Evolutionary conservation across 2,329 filamentous ascomycete genomes (phyloP).

Genomic region (Paraphoma chrysanthemicola): DNA sequence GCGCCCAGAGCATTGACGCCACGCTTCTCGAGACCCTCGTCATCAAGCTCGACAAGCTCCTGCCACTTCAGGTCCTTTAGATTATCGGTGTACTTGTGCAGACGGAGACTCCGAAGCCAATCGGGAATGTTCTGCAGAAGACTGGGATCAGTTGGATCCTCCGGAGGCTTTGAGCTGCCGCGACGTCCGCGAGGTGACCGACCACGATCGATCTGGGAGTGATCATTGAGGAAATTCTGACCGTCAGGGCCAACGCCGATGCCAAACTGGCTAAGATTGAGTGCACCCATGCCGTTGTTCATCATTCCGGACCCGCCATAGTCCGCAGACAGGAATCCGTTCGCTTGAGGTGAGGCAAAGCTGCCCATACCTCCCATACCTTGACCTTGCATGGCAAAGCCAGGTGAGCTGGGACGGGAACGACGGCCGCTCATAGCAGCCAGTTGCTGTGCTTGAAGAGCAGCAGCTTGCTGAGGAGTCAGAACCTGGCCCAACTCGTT

Average conservation of each 20-base stretch:
- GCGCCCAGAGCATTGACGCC: constrained; percentile 96
- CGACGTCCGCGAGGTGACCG: constrained; percentile 90
- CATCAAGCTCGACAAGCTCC: constrained; percentile 88
- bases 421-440: constrained; percentile 80
- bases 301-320: constrained; percentile 76
- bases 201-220: constrained; percentile 78
- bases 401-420: constrained; percentile 89
- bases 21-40: constrained; percentile 88
- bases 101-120: constrained; percentile 90
- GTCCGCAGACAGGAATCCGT: constrained; percentile 91
- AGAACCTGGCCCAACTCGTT: constrained; percentile 91
- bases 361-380: constrained; percentile 66
- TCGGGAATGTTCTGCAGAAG: constrained; percentile 93
- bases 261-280: constrained; percentile 77
- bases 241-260: constrained; percentile 52
- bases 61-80: constrained; percentile 97
- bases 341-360: constrained; percentile 90
- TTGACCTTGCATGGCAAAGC: constrained; percentile 74
- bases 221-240: constrained; percentile 89
- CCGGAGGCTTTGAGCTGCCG: constrained; percentile 95
- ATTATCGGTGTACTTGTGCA: constrained; percentile 99
- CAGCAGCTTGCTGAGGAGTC: constrained; percentile 63
- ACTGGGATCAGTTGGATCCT: constrained; percentile 91
- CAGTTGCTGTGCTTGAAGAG: constrained; percentile 75
- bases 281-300: constrained; percentile 72